Percentiles rank a stretch among this genome's conserved stretches.
Evolutionary conservation across 352 stramenopile species (phyloP).

Genomic region (Phytopythium delawarense): DNA sequence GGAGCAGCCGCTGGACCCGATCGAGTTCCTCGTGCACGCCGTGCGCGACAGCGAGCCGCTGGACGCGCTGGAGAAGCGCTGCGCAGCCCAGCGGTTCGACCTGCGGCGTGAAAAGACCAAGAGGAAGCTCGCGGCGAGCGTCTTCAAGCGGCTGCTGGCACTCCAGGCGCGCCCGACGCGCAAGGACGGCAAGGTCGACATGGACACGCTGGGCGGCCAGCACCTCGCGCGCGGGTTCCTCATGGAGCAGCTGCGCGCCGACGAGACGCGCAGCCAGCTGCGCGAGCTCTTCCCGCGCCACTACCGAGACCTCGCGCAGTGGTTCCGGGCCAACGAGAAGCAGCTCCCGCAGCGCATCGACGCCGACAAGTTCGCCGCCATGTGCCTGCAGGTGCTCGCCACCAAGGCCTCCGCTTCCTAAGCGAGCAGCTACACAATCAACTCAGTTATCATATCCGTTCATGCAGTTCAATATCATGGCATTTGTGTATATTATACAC

Average conservation of each 20-base stretch:
- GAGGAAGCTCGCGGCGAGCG: slow-evolving; percentile 33
- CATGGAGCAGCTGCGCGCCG: slow-evolving; percentile 34
- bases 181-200: slow-evolving; percentile 20
- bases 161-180: slow-evolving; percentile 45
- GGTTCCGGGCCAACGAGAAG: slow-evolving; percentile 34
- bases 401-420: slow-evolving; percentile 21
- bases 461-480: neutral
- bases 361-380: slow-evolving; percentile 25
- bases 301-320: slow-evolving; percentile 49
- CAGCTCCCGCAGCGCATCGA: slow-evolving; percentile 26
- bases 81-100: slow-evolving; percentile 45
- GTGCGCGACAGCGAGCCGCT: slow-evolving; percentile 48
- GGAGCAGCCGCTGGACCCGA: slow-evolving; percentile 58
- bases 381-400: slow-evolving; percentile 37
- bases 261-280: slow-evolving; percentile 44
- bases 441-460: neutral
- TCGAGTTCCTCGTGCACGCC: slow-evolving; percentile 60
- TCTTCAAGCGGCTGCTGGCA: slow-evolving; percentile 52
- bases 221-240: slow-evolving; percentile 42
- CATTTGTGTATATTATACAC: neutral
- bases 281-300: slow-evolving; percentile 49
- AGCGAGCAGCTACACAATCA: neutral
- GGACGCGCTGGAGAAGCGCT: slow-evolving; percentile 42
- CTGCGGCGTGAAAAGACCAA: slow-evolving; percentile 63
- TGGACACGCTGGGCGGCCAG: slow-evolving; percentile 8